Percentiles rank a stretch among this genome's conserved stretches.
Conservation (phyloP, 108 stramenopile species). For the Seminavis robusta region DNA sequence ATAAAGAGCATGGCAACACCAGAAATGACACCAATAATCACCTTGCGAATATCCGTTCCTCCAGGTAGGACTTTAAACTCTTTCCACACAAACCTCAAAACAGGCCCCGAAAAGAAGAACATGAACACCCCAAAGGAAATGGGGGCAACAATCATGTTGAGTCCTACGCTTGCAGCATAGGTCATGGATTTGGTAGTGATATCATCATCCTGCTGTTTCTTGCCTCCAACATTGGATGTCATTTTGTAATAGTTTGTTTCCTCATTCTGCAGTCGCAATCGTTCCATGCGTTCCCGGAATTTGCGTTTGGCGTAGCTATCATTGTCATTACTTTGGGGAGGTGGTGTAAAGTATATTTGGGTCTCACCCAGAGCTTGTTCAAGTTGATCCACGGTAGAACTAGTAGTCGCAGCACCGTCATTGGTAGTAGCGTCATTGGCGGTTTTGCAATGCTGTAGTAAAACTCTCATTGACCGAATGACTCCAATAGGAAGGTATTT, state of each 20-base stretch:
- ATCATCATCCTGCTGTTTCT: constrained; percentile 50
- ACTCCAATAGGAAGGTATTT: too few relatives aligned
- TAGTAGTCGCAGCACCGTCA: too few relatives aligned
- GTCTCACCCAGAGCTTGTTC: too few relatives aligned
- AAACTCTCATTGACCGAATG: too few relatives aligned
- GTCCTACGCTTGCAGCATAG: constrained; percentile 75
- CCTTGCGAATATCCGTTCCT: constrained; percentile 54
- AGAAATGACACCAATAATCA: constrained; percentile 70
- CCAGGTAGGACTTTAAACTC: constrained; percentile 23
- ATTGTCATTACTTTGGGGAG: too few relatives aligned
- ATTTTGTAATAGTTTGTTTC: constrained; percentile 54
- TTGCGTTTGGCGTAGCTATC: too few relatives aligned
- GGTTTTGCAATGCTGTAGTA: too few relatives aligned
- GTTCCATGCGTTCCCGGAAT: constrained; percentile 53
- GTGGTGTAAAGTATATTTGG: too few relatives aligned
- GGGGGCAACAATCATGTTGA: constrained; percentile 88
- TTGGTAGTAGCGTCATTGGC: too few relatives aligned
- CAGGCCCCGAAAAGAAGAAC: constrained; percentile 73
- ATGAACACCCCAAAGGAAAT: constrained; percentile 80
- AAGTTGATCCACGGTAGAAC: too few relatives aligned
- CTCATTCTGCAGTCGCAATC: constrained; percentile 51
- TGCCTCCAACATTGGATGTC: constrained; percentile 47
- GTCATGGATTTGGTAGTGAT: constrained; percentile 74
- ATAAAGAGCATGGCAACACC: constrained; percentile 82
- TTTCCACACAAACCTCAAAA: constrained; percentile 56